Evolutionary conservation across 2,329 filamentous ascomycete genomes (phyloP).

Genomic region (Lasiodiplodia sp.): DNA sequence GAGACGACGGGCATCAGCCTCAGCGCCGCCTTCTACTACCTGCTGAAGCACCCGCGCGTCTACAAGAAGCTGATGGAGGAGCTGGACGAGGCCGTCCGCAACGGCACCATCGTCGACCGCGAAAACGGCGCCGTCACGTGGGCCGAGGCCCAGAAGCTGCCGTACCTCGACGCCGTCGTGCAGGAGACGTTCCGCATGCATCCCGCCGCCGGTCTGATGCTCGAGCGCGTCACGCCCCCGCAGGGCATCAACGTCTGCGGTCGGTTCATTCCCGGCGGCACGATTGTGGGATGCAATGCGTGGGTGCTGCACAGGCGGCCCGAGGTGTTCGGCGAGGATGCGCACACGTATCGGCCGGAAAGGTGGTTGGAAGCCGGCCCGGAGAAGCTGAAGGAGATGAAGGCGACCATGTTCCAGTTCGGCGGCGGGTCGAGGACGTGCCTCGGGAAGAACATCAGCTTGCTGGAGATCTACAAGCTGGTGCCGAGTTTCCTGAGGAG

Average conservation of each 20-base stretch:
- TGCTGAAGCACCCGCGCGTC: conserved; percentile 68
- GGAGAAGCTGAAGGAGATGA: conserved; percentile 69
- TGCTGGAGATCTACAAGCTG: conserved; percentile 60
- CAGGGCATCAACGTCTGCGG: conserved; percentile 70
- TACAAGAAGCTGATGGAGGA: conserved; percentile 66
- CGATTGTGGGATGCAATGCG: conserved; percentile 76
- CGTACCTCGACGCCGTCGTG: conserved; percentile 78
- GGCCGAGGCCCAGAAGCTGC: conserved; percentile 72
- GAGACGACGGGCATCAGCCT: conserved; percentile 83
- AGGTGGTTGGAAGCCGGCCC: conserved; percentile 66
- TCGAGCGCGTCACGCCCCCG: conserved; percentile 75
- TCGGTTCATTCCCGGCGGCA: conserved; percentile 69
- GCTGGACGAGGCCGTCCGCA: conserved; percentile 64
- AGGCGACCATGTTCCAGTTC: conserved; percentile 75
- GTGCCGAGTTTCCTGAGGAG: conserved; percentile 66
- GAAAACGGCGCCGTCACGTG: conserved; percentile 69
- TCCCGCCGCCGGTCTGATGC: conserved; percentile 73
- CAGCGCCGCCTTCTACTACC: conserved; percentile 74
- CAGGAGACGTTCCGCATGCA: conserved; percentile 81
- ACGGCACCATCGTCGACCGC: conserved; percentile 55
- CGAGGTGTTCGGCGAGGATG: conserved; percentile 73
- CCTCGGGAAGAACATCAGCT: conserved; percentile 62
- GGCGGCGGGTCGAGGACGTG: conserved; percentile 75
- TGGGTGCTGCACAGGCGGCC: conserved; percentile 76
- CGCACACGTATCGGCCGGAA: conserved; percentile 72